Conservation (phyloP, 2,329 filamentous ascomycete genomes). For the Diaporthe caulivora region DNA sequence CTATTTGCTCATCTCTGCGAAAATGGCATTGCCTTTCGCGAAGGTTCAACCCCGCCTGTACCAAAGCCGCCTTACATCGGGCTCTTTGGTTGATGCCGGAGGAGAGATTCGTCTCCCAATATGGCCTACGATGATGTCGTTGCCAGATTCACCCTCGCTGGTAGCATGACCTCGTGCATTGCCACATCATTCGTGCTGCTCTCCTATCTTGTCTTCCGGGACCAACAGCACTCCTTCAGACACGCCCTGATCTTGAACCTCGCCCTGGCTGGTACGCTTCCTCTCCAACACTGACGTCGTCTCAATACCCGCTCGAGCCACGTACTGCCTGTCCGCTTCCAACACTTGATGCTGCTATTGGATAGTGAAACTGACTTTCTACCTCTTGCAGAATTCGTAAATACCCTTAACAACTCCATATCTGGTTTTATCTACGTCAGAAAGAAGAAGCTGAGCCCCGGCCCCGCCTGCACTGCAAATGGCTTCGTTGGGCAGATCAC, state of each 20-base stretch:
- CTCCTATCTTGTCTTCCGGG: constrained; percentile 36
- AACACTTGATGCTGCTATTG: not conserved
- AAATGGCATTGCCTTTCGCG: constrained; percentile 6
- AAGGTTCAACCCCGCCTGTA: not conserved
- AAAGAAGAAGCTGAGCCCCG: constrained; percentile 45
- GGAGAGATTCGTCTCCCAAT: constrained; percentile 13
- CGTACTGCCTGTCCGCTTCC: not conserved
- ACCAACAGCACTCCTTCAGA: constrained; percentile 42
- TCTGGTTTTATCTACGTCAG: constrained; percentile 53
- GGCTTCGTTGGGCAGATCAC: constrained; percentile 60
- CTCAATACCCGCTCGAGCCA: not conserved
- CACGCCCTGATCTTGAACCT: constrained; percentile 44
- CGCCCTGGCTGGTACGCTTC: constrained; percentile 41
- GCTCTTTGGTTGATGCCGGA: not conserved
- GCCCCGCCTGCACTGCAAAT: constrained; percentile 54
- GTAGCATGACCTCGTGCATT: constrained; percentile 39
- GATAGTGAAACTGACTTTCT: not conserved
- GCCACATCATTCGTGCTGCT: constrained; percentile 38
- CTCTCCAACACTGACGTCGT: not conserved
- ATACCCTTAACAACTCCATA: constrained; percentile 56
- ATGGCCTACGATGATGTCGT: constrained; percentile 31
- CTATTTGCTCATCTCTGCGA: not conserved
- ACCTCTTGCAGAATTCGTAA: constrained; percentile 52
- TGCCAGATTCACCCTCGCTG: constrained; percentile 37
- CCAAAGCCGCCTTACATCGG: constrained; percentile 1